These are phyloP conservation scores for Pseudogymnoascus sp. DNA, from an alignment of 2,329 filamentous ascomycete genomes.

Conservation along the genomic window DNA sequence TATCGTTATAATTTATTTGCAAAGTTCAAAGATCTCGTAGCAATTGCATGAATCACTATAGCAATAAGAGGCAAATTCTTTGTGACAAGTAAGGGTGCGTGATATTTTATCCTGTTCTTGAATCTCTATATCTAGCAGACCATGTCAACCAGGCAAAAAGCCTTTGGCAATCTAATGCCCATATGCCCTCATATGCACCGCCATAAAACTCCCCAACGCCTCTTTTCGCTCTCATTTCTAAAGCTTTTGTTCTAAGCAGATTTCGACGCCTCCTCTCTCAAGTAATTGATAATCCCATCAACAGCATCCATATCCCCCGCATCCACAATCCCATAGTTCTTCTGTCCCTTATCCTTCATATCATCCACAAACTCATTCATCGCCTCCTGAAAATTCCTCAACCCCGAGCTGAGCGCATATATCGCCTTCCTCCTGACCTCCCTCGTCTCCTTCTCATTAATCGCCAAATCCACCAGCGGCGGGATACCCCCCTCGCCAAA, in stretches of 20 bases:
- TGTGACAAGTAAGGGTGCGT: not conserved
- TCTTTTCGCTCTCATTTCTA: not conserved
- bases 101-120: not conserved
- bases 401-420: slow-evolving; percentile 76
- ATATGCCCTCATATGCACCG: not conserved
- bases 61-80: not conserved
- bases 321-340: slow-evolving; percentile 53
- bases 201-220: slow-evolving; percentile 2
- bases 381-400: slow-evolving; percentile 83
- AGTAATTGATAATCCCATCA: slow-evolving; percentile 60
- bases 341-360: slow-evolving; percentile 47
- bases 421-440: slow-evolving; percentile 77
- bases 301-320: slow-evolving; percentile 81
- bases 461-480: slow-evolving; percentile 56
- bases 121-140: not conserved
- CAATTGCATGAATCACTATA: not conserved
- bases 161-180: not conserved
- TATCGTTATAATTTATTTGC: not conserved
- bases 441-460: slow-evolving; percentile 48
- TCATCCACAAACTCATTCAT: slow-evolving; percentile 60
- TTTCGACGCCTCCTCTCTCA: slow-evolving; percentile 43
- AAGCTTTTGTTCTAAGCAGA: too few species aligned
- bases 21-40: not conserved
- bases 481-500: slow-evolving; percentile 58
- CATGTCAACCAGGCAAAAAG: not conserved